Evolutionary conservation across 2,329 filamentous ascomycete species (phyloP), one percentile per base, ranked within the genome.

Genomic region (Rhinocladiella similis): DNA sequence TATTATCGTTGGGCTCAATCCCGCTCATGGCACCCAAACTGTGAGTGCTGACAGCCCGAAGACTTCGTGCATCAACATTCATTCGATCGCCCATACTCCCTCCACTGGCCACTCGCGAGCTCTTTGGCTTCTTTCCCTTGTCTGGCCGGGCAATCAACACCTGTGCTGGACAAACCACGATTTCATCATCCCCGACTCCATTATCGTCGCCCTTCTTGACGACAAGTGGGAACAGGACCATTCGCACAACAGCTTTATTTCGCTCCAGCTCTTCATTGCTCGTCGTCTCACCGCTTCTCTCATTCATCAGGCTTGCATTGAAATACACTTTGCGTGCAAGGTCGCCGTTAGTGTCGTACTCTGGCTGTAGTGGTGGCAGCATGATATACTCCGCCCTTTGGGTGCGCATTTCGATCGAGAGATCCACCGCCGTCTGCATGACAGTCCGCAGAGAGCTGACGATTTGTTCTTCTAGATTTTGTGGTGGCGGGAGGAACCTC

Each of bases 341-440:
- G 68, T 97, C 93, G 65, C 94, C 94, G 61, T 94, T 91, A 66
- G 86, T 88, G 73, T 97, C 92, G 73, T 96, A 97, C 72, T 97
- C 91, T 19, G 94, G 94, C 72, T 94, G 90, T 54, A 96, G 80
- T 3, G 94, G 94, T 25, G 94, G 93, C 16, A 97, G 85, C 93
- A 99, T 99, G 78, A 96, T 94, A 77, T 96, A 99, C 77, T 97
- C 94, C 36, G 94, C 91, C 57, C 91, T 86, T 72, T 99, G 94
- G 14, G 89, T 95, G 70, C 94, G 91, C 94, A 99, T 99, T 76
- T 97, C 92, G 63, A 99, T 86, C 1, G 91, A 91, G 10, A 99
- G 83, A 56, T 90, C 88, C 48, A 97, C 94, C 0, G 95, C 94
- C 60, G 93, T 85, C 63, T 85, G 85, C 74, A 99, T 86, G 50